Evolutionary conservation across 306 rosid species (phyloP), one percentile per base, ranked within the genome.

Genomic region (Astragalus glycyphyllos): DNA sequence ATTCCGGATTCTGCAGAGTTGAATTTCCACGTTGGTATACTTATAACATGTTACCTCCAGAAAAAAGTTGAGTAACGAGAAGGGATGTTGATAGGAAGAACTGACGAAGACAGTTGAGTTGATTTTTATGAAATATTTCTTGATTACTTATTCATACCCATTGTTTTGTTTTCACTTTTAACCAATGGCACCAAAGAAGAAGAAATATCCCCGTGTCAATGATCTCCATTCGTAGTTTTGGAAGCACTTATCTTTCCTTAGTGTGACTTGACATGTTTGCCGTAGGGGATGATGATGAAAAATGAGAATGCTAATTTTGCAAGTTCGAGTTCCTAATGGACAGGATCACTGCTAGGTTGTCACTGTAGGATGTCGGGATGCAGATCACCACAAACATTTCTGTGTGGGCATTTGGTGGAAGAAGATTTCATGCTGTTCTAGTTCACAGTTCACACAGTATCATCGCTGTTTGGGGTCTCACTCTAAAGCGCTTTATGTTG

Each of bases 1-100:
- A 57, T 55, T 69, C 65, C 31, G 42, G 42, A 80, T 84, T 64
- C 65, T 32, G 57, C 79, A 64, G 70, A 47, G 50, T 65, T 74
- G 50, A 77, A 45, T 63, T 61, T 74, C 68, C 65, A 29, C 53
- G 59, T 16, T 54, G 80, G 44, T 65, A 56, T 73, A 75, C 53
- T 53, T 40, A 40, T 9, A 46, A 46, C 73, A 71, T 69, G 68
- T 48, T 58, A 3, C 77, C 63, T 35, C 68, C 55, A 65, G 71
- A 48, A 74, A 54, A 71, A 49, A 57, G 55, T 56, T 3, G 61
- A 42, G 76, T 54, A 59, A 70, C 13, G 41, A 54, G 14, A 49
- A 65, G 34, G 55, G 50, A 47, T 32, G 9, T 49, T 46, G 44
- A 58, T 57, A 65, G 53, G 60, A 53, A 77, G 67, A 71, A 70